Conservation (phyloP, 345 rosid genomes). For the Gossypium ekmanianum region DNA sequence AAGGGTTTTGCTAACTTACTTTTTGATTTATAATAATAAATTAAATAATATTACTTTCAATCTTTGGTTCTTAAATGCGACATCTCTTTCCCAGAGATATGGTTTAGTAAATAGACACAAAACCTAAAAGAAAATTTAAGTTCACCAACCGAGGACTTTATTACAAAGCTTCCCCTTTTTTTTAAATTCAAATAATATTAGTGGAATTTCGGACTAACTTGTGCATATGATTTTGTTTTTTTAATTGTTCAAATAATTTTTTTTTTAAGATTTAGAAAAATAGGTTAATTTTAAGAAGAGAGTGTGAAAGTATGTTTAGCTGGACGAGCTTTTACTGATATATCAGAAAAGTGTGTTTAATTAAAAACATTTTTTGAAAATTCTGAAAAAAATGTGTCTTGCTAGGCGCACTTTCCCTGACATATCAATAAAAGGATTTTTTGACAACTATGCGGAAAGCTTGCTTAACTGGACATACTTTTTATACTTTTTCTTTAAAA, state of each 20-base stretch:
- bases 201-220: neutral
- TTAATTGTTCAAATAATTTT: too few relatives aligned
- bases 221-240: too few relatives aligned
- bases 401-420: fast-evolving
- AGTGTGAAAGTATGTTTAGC: too few relatives aligned
- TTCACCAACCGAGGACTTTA: slow-evolving; percentile 4
- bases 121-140: neutral
- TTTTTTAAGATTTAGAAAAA: too few relatives aligned
- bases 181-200: slow-evolving; percentile 40
- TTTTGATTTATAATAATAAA: too few relatives aligned
- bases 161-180: slow-evolving; percentile 11
- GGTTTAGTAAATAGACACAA: neutral
- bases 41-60: neutral
- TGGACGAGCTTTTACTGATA: fast-evolving
- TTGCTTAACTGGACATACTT: fast-evolving
- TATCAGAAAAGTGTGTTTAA: fast-evolving
- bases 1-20: neutral
- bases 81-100: neutral
- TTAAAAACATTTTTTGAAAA: too few relatives aligned
- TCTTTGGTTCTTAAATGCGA: neutral
- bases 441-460: too few relatives aligned
- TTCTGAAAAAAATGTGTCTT: fast-evolving
- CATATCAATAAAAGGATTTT: too few relatives aligned
- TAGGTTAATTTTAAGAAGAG: too few relatives aligned
- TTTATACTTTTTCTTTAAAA: too few relatives aligned